Percentiles rank a stretch among this genome's conserved stretches.
Evolutionary conservation across 345 rosid genomes (phyloP).

Genomic region (Corymbia maculata): DNA sequence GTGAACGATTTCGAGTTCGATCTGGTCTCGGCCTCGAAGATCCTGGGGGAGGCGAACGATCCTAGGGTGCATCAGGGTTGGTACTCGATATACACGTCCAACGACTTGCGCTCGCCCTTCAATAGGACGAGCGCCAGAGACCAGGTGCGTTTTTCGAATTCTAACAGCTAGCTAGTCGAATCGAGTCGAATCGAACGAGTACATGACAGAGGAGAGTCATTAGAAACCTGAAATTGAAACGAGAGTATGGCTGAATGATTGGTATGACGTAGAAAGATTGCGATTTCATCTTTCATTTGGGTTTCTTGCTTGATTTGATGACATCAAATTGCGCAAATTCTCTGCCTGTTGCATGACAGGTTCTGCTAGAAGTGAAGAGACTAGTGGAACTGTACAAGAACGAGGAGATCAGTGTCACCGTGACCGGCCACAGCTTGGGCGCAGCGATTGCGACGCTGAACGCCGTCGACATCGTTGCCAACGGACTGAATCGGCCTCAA

Average conservation of each 20-base stretch:
- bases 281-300: neutral
- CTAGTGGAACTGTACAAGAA: constrained; percentile 39
- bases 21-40: constrained; percentile 36
- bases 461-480: constrained; percentile 50
- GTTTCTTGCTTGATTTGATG: neutral
- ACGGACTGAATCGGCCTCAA: constrained; percentile 37
- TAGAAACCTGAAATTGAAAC: neutral
- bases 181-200: neutral
- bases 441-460: constrained; percentile 51
- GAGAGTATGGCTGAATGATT: rapidly evolving
- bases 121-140: constrained; percentile 46
- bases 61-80: constrained; percentile 73
- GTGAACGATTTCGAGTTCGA: constrained; percentile 45
- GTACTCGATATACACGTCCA: constrained; percentile 77
- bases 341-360: neutral
- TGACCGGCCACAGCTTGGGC: constrained; percentile 63
- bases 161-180: neutral
- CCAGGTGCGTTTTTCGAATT: constrained; percentile 30
- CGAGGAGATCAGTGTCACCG: constrained; percentile 62
- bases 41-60: constrained; percentile 26
- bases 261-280: neutral
- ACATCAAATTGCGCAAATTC: neutral
- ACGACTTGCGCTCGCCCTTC: constrained; percentile 53
- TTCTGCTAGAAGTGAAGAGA: constrained; percentile 33
- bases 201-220: neutral